Percentiles rank a stretch among this genome's conserved stretches.
Evolutionary conservation across 2,329 filamentous ascomycete species (phyloP).

Genomic region (Colletotrichum sp.): DNA sequence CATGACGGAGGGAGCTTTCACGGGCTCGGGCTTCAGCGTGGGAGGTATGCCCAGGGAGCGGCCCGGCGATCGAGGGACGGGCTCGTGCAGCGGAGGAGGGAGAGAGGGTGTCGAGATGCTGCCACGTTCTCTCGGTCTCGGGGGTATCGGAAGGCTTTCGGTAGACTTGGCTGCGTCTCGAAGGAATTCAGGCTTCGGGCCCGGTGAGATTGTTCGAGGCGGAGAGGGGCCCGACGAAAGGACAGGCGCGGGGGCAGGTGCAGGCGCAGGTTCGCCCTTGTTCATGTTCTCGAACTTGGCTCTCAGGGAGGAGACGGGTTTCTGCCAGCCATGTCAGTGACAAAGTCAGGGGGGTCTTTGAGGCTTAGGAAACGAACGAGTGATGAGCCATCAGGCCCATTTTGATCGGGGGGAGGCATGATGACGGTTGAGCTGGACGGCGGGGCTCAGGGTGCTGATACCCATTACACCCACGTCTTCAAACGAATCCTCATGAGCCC

Average conservation of each 20-base stretch:
- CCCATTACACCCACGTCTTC: constrained; percentile 39
- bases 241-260: background rate
- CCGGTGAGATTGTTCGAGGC: constrained; percentile 37
- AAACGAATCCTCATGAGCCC: constrained; percentile 24
- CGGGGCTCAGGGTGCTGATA: constrained; percentile 31
- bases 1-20: constrained; percentile 65
- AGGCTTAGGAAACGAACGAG: constrained; percentile 57
- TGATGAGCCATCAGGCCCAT: constrained; percentile 77
- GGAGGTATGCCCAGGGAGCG: constrained; percentile 48
- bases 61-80: constrained; percentile 25
- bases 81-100: constrained; percentile 20
- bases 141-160: constrained; percentile 34
- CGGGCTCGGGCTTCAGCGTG: constrained; percentile 48
- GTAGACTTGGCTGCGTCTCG: constrained; percentile 43
- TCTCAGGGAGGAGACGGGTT: constrained; percentile 80
- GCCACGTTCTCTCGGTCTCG: constrained; percentile 25
- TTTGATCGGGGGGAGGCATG: constrained; percentile 45
- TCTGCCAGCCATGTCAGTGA: constrained; percentile 51
- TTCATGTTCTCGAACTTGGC: constrained; percentile 83
- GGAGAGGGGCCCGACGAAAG: constrained; percentile 24
- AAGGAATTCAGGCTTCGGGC: constrained; percentile 45
- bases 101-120: constrained; percentile 22
- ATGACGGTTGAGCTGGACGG: constrained; percentile 24
- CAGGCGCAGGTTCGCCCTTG: constrained; percentile 40
- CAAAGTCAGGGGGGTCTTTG: background rate